phyloP scores from a whole-genome alignment of 2,329 filamentous ascomycete species.

The Talaromyces sp. region DNA sequence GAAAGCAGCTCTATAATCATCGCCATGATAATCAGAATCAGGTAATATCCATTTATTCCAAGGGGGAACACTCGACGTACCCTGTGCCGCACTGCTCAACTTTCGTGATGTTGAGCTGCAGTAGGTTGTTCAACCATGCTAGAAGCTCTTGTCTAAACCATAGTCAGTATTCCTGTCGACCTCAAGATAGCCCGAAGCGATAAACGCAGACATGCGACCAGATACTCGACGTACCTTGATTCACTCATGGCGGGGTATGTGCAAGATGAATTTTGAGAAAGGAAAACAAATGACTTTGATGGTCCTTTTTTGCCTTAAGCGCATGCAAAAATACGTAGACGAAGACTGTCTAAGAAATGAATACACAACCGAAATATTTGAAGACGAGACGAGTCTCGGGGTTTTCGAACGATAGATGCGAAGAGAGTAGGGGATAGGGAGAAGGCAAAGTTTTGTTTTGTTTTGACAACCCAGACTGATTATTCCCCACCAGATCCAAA shows the following conservation, averaged over 20 bases:
- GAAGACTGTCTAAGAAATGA: neutral
- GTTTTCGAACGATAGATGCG: slow-evolving; percentile 9
- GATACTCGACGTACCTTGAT: slow-evolving; percentile 53
- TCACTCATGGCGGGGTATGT: slow-evolving; percentile 57
- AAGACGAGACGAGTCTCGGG: neutral
- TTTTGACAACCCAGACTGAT: slow-evolving; percentile 7
- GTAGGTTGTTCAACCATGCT: slow-evolving; percentile 93
- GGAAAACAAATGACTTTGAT: neutral
- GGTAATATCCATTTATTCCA: neutral
- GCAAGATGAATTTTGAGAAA: slow-evolving; percentile 13
- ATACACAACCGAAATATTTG: neutral
- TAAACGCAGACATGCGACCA: slow-evolving; percentile 12
- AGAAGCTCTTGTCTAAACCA: slow-evolving; percentile 82
- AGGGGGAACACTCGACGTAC: slow-evolving; percentile 50
- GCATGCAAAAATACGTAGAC: neutral
- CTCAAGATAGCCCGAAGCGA: neutral
- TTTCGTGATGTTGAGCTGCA: slow-evolving; percentile 97
- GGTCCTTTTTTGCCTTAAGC: neutral
- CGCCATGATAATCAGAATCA: slow-evolving; percentile 27
- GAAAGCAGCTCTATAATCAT: slow-evolving; percentile 69
- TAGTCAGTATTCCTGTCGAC: neutral
- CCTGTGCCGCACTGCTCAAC: slow-evolving; percentile 99
- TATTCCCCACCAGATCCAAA: slow-evolving; percentile 11
- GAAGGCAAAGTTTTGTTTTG: slow-evolving; percentile 15
- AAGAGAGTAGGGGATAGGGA: neutral